Percentiles rank a stretch among this genome's conserved stretches.
Evolutionary conservation across 1,284 basidiomycete species (phyloP).

Genomic region (Leccinum griseonigrum): DNA sequence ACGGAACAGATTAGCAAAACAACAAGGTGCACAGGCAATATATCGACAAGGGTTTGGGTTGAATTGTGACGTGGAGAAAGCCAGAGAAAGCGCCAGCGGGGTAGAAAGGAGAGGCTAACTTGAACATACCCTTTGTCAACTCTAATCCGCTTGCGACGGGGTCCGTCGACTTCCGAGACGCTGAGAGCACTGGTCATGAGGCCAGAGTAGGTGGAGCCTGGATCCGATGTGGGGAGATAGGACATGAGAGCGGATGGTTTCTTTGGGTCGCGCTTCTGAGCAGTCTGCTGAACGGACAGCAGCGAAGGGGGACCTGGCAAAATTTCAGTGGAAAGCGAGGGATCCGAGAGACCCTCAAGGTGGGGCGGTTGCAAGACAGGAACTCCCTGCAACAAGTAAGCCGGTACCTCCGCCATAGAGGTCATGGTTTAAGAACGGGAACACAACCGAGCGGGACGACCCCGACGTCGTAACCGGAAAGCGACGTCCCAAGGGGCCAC

Average conservation of each 20-base stretch:
- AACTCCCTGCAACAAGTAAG: slow-evolving; percentile 65
- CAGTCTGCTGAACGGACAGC: slow-evolving; percentile 60
- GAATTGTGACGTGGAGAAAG: slow-evolving; percentile 15
- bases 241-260: slow-evolving; percentile 64
- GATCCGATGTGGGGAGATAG: slow-evolving; percentile 76
- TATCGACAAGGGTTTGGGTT: slow-evolving; percentile 26
- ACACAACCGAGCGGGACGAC: slow-evolving; percentile 17
- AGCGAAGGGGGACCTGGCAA: slow-evolving; percentile 77
- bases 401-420: slow-evolving; percentile 64
- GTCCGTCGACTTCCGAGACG: slow-evolving; percentile 56
- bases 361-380: slow-evolving; percentile 70
- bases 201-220: slow-evolving; percentile 78
- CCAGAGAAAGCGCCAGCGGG: slow-evolving; percentile 19
- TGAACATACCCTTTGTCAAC: slow-evolving; percentile 60
- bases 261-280: slow-evolving; percentile 70
- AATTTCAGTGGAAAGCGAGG: slow-evolving; percentile 77
- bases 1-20: slow-evolving; percentile 7
- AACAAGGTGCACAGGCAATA: slow-evolving; percentile 17
- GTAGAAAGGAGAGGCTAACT: slow-evolving; percentile 32
- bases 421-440: slow-evolving; percentile 45
- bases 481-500: slow-evolving; percentile 15
- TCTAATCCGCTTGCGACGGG: slow-evolving; percentile 68
- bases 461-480: slow-evolving; percentile 19
- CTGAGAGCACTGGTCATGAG: slow-evolving; percentile 61
- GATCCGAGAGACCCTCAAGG: slow-evolving; percentile 65